Evolutionary conservation across 1,139 yeast species (phyloP), one percentile per base, ranked within the genome.

Genomic region (Lodderomyces orthopsilosis): DNA sequence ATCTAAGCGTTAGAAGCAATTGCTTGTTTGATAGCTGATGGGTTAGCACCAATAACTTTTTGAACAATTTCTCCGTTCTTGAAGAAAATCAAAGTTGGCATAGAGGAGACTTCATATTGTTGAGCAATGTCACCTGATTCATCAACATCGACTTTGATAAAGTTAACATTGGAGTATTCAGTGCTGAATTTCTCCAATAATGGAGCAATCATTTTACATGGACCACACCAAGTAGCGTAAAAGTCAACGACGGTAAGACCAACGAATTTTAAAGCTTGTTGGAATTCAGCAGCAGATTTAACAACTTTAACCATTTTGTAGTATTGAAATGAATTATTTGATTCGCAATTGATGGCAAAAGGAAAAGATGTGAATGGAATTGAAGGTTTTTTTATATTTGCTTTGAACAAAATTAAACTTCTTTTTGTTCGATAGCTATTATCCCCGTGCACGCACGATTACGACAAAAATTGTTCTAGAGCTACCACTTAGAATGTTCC

Each of bases 221-320:
- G 96, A 44, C 93, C 95, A 69, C 96, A 89, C 96, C 96, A 89
- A 41, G 85, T 79, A 42, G 96, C 96, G 59, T 77, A 84, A 64
- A 87, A 89, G 64, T 89, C 96, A 49, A 88, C 85, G 32, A 87
- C 94, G 52, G 87, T 81, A 63, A 84, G 67, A 48, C 84, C 77
- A 51, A 71, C 68, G 61, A 73, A 63, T 44, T 68, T 54, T 55
- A 85, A 73, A 51, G 81, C 84, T 46, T 73, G 68, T 42, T 76
- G 66, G 74, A 86, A 87, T 62, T 86, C 89, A 50, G 75, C 76
- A 50, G 68, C 68, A 48, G 79, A 61, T 35, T 66, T 54, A 48
- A 84, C 53, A 48, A 54, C 48, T 38, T 63, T 54, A 50, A 69
- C 74, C 79, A 73, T 74, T 61, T 23, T 37, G 9, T 6, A 32